Evolutionary conservation across 768 basidiomycete species (phyloP).

Genomic region (Mycena leptocephala): DNA sequence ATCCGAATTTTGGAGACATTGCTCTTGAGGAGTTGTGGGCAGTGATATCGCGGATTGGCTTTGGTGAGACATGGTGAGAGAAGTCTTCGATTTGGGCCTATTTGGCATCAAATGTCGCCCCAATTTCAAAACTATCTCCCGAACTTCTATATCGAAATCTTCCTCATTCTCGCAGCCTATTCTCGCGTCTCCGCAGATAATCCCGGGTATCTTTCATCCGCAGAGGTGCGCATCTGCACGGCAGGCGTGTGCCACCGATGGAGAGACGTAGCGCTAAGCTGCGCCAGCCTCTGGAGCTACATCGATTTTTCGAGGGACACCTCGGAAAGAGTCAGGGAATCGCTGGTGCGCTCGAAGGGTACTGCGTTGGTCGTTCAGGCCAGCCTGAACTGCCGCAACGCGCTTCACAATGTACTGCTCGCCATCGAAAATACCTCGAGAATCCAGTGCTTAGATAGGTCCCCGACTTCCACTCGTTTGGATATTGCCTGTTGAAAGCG

Average conservation of each 20-base stretch:
- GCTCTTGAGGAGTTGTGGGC: not conserved
- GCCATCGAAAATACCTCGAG: slow-evolving; percentile 3
- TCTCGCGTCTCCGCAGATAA: slow-evolving; percentile 6
- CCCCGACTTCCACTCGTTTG: not conserved
- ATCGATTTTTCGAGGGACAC: slow-evolving; percentile 11
- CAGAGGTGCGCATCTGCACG: not conserved
- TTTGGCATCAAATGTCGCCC: no score
- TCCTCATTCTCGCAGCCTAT: slow-evolving; percentile 12
- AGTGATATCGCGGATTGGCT: no score
- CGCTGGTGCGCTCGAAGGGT: not conserved
- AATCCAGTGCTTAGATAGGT: slow-evolving; percentile 12
- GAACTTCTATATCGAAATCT: slow-evolving; percentile 22
- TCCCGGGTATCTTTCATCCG: not conserved
- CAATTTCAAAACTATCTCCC: slow-evolving; percentile 19
- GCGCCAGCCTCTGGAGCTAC: slow-evolving; percentile 18
- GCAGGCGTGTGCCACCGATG: slow-evolving; percentile 9
- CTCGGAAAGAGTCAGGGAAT: not conserved
- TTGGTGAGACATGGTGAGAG: no score
- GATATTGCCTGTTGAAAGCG: not conserved
- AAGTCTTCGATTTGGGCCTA: no score
- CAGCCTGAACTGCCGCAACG: not conserved
- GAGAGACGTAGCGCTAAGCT: not conserved
- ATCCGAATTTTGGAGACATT: not conserved
- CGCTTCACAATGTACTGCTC: not conserved
- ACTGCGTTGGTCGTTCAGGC: slow-evolving; percentile 1